These are phyloP conservation scores for Populus ilicifolia DNA, from an alignment of 345 rosid genomes.

Conservation along the genomic window DNA sequence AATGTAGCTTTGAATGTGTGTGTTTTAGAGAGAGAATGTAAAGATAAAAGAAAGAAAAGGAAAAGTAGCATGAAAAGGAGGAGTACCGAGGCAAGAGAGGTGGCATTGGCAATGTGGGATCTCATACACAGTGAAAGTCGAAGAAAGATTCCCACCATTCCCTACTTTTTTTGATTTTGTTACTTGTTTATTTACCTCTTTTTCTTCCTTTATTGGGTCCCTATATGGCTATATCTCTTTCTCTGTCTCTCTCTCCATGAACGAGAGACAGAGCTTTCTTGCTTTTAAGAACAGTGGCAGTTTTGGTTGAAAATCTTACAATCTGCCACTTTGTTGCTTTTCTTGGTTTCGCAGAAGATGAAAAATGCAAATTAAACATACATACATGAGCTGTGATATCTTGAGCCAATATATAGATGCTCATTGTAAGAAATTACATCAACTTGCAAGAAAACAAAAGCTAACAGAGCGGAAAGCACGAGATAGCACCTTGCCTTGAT, in stretches of 20 bases:
- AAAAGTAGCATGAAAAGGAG: slow-evolving; percentile 38
- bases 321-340: slow-evolving; percentile 35
- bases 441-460: neutral
- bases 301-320: slow-evolving; percentile 38
- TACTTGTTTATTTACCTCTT: slow-evolving; percentile 12
- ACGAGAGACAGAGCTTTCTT: slow-evolving; percentile 19
- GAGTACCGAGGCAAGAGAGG: slow-evolving; percentile 15
- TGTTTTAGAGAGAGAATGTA: slow-evolving; percentile 7
- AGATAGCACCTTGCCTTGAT: slow-evolving; percentile 9
- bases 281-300: slow-evolving; percentile 32
- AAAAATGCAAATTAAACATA: neutral
- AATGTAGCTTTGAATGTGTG: slow-evolving; percentile 24
- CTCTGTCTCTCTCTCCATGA: neutral
- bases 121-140: slow-evolving; percentile 34
- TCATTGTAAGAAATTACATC: neutral
- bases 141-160: slow-evolving; percentile 29
- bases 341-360: slow-evolving; percentile 21
- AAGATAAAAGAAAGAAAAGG: neutral
- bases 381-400: slow-evolving; percentile 11
- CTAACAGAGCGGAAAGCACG: slow-evolving; percentile 17
- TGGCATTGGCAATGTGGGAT: slow-evolving; percentile 37
- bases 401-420: neutral
- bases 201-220: slow-evolving; percentile 22
- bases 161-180: slow-evolving; percentile 16
- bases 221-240: neutral